Base-by-base conservation (phyloP, 2,329 filamentous ascomycete species). In the Aspergillus quadricinctus region DNA sequence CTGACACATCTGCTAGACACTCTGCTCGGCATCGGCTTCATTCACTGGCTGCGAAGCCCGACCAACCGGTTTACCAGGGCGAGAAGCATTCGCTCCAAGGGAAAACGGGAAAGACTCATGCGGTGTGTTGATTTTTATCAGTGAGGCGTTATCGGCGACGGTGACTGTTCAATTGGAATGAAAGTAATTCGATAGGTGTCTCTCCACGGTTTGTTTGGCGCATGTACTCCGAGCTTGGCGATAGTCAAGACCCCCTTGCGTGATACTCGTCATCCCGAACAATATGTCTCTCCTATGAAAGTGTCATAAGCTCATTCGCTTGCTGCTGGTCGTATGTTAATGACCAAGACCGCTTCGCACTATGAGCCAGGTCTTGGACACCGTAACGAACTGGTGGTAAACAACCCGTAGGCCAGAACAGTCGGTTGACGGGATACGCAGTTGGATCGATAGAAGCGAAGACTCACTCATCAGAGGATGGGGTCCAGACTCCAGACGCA, bases 51-150 rank as follows among this genome's bases (percentile, higher is more conserved):
- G 43, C 3, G 6, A 21, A 23, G 6, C 43, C 9, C 4, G 21
- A 23, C 29, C 74, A 75, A 55, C 54, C 66, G 6, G 72, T 80
- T 48, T 87, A 81, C 66, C 72, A 85, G 76, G 83, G 88, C 60
- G 90, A 96, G 77, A 83, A 84, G 64, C 92, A 97, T 74, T 92
- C 88, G 55, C 77, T 96, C 61, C 90, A 95, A 75, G 92, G 89
- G 14, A 92, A 92, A 82, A 84, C 85, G 57, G 92, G 90, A 49
- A 96, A 96, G 83, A 93, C 90, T 1, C 91, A 96, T 73, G 87
- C 84, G 50, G 80, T 94, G 57, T 96, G 92, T 75, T 96, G 83
- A 61, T 14, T n/a, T n/a, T n/a, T 35, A 37, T 4, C 14, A 17
- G 31, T 17, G 31, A 14, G 14, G 29, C 31, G 31, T 37, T 37